phyloP scores from a whole-genome alignment of 345 rosid species.

The Erodium maritimum region DNA sequence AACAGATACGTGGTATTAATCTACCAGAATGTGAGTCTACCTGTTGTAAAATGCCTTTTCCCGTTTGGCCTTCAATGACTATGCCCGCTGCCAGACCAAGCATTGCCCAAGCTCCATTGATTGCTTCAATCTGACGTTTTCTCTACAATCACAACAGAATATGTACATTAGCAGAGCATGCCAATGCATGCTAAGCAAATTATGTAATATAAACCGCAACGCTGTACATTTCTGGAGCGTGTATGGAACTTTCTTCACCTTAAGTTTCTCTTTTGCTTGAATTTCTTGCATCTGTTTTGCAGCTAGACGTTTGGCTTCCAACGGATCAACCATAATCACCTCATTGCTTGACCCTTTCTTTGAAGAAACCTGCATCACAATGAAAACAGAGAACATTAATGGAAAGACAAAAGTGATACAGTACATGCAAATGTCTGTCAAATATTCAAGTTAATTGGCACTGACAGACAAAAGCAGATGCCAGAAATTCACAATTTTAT shows the following conservation, averaged over 20 bases:
- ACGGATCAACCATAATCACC: constrained; percentile 82
- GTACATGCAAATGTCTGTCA: constrained; percentile 2
- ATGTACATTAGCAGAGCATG: background rate
- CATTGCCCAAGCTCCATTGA: constrained; percentile 92
- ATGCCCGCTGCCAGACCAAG: constrained; percentile 70
- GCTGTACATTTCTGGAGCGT: background rate
- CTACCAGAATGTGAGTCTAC: constrained; percentile 16
- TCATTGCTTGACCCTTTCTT: constrained; percentile 24
- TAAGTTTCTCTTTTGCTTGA: constrained; percentile 44
- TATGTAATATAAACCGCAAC: background rate
- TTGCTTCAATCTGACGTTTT: constrained; percentile 72
- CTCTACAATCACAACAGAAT: constrained; percentile 29
- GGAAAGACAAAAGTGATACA: background rate
- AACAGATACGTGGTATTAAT: background rate
- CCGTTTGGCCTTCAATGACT: constrained; percentile 79
- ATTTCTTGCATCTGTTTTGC: constrained; percentile 59
- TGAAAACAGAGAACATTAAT: background rate
- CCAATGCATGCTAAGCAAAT: background rate
- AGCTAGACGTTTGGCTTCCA: constrained; percentile 79
- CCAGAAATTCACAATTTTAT: too few species aligned
- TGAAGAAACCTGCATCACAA: constrained; percentile 29
- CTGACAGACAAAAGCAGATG: background rate
- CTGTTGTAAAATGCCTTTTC: constrained; percentile 58
- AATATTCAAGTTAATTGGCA: background rate
- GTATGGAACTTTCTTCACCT: constrained; percentile 26